These are phyloP conservation scores for Nidula microcarpa DNA, from an alignment of 768 basidiomycete species.

Conservation along the genomic window DNA sequence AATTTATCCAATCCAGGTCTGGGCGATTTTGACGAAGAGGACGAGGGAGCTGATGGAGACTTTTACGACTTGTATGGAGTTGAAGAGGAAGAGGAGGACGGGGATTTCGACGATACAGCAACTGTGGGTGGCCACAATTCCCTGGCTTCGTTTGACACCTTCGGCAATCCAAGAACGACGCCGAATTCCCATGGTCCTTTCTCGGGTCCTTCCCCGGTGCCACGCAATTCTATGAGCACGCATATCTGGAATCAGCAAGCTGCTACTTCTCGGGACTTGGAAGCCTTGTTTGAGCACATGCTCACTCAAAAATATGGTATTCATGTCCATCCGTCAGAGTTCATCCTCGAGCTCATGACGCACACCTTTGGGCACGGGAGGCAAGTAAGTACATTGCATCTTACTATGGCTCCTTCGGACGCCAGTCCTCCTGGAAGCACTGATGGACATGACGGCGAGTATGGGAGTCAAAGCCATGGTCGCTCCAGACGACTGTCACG, in stretches of 20 bases:
- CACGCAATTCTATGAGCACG: background rate
- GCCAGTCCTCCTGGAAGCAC: conserved; percentile 3
- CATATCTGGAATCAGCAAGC: conserved; percentile 39
- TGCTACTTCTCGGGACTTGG: conserved; percentile 42
- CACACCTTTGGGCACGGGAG: conserved; percentile 52
- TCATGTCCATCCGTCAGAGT: conserved; percentile 43
- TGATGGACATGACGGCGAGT: background rate
- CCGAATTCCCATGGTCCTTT: background rate
- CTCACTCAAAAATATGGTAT: conserved; percentile 49
- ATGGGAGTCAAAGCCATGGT: conserved; percentile 2
- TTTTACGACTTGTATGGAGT: conserved; percentile 16
- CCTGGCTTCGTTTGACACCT: background rate
- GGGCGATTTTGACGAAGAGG: conserved; percentile 14
- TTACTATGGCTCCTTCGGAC: conserved; percentile 51
- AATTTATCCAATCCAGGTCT: conserved; percentile 18
- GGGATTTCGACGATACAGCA: conserved; percentile 18
- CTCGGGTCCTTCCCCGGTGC: background rate
- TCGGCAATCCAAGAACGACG: background rate
- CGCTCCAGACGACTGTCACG: background rate
- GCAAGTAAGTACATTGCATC: conserved; percentile 45
- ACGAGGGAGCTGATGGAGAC: conserved; percentile 14
- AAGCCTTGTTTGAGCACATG: conserved; percentile 61
- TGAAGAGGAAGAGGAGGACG: conserved; percentile 24
- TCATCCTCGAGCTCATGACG: conserved; percentile 43
- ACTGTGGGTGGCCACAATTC: conserved; percentile 11